phyloP scores from a whole-genome alignment of 208 protist genomes.

The Acanthamoeba lenticulata region DNA sequence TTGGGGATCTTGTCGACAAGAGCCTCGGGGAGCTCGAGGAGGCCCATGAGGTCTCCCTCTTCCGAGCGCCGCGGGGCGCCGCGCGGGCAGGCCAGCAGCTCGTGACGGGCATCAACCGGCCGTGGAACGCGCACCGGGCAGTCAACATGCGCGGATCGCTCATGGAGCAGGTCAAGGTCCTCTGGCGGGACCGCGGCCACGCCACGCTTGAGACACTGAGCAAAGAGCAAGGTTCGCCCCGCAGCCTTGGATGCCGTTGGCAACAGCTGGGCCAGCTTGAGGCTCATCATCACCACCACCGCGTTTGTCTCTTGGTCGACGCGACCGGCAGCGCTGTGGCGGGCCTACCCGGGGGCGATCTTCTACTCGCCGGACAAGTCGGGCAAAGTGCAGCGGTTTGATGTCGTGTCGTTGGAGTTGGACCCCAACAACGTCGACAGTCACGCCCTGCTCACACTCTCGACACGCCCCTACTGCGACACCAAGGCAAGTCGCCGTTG shows the following conservation, averaged over 20 bases:
- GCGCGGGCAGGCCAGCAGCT: neutral
- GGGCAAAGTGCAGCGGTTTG: neutral
- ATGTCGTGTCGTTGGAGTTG: neutral
- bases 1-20: neutral
- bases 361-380: slow-evolving; percentile 1
- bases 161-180: slow-evolving; percentile 22
- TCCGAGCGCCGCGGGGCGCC: no score
- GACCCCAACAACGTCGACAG: slow-evolving; percentile 42
- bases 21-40: neutral
- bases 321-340: neutral
- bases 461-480: neutral
- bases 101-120: neutral
- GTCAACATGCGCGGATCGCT: slow-evolving; percentile 21
- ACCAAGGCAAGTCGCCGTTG: neutral
- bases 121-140: neutral
- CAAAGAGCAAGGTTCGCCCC: neutral
- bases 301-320: neutral
- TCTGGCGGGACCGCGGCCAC: neutral
- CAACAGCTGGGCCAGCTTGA: neutral
- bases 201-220: neutral
- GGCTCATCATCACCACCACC: neutral
- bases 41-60: neutral
- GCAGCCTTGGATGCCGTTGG: no score
- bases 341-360: neutral
- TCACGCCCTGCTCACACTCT: neutral